Conservation (phyloP, 192 early-diverging fungal genomes). For the Coemansia reversa region DNA sequence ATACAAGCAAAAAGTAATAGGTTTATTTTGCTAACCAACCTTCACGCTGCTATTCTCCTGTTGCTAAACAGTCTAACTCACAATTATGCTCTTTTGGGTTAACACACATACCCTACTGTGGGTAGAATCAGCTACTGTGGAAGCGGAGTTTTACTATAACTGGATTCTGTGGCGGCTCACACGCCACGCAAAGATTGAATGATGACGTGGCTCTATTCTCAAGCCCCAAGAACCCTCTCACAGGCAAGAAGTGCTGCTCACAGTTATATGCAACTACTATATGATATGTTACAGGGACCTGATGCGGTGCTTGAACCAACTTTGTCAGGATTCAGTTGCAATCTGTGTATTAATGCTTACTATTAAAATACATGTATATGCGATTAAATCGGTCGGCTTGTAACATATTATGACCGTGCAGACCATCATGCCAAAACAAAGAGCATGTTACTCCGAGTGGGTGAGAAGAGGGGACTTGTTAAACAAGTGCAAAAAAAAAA, state of each 20-base stretch:
- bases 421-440: background rate
- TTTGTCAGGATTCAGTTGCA: background rate
- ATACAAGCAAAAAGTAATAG: background rate
- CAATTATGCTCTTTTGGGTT: background rate
- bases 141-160: constrained; percentile 1
- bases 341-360: background rate
- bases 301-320: background rate
- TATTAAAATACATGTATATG: background rate
- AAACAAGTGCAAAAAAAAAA: background rate
- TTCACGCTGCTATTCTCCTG: background rate
- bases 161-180: constrained; percentile 17
- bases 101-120: constrained; percentile 5
- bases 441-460: background rate
- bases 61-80: background rate
- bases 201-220: background rate
- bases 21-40: background rate
- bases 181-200: constrained; percentile 8
- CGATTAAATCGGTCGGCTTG: background rate
- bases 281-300: background rate
- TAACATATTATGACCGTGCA: background rate
- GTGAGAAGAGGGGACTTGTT: background rate
- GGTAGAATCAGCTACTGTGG: background rate
- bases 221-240: background rate
- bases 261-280: background rate
- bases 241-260: background rate